Percentiles rank a stretch among this genome's conserved stretches.
phyloP scores from a whole-genome alignment of 306 rosid species.

The Dryas drummondii region DNA sequence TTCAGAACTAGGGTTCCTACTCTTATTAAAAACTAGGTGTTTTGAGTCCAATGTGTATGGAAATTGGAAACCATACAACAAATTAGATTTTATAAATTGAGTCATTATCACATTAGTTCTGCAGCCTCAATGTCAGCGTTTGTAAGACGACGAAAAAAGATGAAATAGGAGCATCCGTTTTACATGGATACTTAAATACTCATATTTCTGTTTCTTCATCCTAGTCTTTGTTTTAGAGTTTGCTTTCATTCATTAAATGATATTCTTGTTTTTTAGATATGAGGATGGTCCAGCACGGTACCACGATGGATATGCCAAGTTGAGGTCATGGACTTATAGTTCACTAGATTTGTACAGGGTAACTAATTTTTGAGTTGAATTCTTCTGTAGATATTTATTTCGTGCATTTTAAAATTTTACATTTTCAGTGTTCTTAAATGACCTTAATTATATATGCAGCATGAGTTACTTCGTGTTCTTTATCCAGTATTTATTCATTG shows the following conservation, averaged over 20 bases:
- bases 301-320: conserved; percentile 79
- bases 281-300: conserved; percentile 74
- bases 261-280: conserved; percentile 38
- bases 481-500: conserved; percentile 94
- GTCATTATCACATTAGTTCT: background rate
- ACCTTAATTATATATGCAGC: conserved; percentile 46
- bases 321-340: conserved; percentile 79
- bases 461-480: conserved; percentile 92
- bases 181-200: background rate
- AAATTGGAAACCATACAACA: background rate
- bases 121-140: background rate
- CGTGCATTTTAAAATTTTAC: background rate
- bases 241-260: conserved; percentile 1
- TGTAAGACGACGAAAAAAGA: background rate
- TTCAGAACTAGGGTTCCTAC: background rate
- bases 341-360: conserved; percentile 89
- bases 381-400: background rate
- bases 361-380: background rate
- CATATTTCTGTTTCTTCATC: background rate
- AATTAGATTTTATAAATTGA: background rate
- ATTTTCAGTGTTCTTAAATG: background rate
- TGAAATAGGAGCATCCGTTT: background rate
- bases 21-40: background rate
- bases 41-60: background rate
- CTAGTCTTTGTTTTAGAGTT: background rate